Base-by-base conservation (phyloP, 2,329 filamentous ascomycete genomes). In the Hymenoscyphus salicellus region DNA sequence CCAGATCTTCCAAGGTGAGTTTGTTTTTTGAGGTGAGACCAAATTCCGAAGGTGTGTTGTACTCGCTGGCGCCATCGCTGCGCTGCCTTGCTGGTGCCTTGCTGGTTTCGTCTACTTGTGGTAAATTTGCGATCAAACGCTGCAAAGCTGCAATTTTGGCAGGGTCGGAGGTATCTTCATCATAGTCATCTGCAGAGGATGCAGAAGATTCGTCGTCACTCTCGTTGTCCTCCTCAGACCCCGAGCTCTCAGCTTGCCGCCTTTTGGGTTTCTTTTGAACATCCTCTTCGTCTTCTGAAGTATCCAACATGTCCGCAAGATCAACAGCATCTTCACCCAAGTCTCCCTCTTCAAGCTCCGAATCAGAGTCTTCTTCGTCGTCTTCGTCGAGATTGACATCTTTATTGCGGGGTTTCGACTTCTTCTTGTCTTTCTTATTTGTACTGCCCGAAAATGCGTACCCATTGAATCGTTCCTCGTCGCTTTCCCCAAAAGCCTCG, bases 401-500 rank as follows among this genome's bases (percentile, higher is more conserved):
- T 17, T 77, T 77, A 59, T 72, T 77, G 49, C 75, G 80, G 46
- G 80, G 79, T 75, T 78, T 80, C 36, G 68, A 71, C 65, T 77
- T 78, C 72, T 81, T 81, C 61, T 81, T 80, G 65, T 81, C 78
- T 61, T 83, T 83, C 8, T 83, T 83, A 63, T 85, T 75, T 59
- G 77, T 78, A 28, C 82, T 82, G 36, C 87, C 87, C 38, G 86
- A 81, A 72, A 90, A 90, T 3, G 84, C 82, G 75, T 84, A 91
- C 1, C 85, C 87, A 66, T 88, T 86, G 72, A 91, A 91, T 66
- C 79, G 80, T 74, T 90, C 89, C 74, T 90, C 87, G 70, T 91
- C 89, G 68, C 87, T 90, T 67, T 86, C 84, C 1, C 87, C 89
- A 79, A 91, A 86, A 23, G 89, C 89, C 72, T 90, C 88, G 70